Evolutionary conservation across 805 yeast species (phyloP).

Genomic region (Kuraishia hungarica): DNA sequence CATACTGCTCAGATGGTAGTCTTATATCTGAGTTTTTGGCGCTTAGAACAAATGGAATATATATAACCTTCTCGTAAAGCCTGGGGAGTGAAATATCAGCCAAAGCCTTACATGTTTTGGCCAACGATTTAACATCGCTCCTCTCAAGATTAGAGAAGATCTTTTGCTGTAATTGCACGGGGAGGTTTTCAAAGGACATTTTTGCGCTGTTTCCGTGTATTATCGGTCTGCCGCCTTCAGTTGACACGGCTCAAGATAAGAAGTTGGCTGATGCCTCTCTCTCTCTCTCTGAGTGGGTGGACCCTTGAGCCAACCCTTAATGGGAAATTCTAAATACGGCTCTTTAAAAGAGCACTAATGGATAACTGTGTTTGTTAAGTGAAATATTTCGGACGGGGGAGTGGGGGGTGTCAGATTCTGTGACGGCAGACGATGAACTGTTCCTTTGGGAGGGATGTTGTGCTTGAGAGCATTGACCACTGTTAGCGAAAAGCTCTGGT

Average conservation of each 20-base stretch:
- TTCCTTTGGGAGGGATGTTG: neutral
- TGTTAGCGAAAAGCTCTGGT: neutral
- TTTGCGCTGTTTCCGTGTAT: neutral
- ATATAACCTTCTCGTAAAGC: neutral
- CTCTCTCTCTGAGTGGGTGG: too few relatives aligned
- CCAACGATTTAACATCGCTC: neutral
- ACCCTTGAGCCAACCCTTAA: too few relatives aligned
- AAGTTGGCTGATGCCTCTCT: too few relatives aligned
- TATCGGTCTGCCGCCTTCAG: too few relatives aligned
- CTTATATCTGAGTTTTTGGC: neutral
- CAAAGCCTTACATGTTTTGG: neutral
- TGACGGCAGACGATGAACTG: neutral
- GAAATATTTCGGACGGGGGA: neutral
- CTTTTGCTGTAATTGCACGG: neutral
- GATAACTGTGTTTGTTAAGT: neutral
- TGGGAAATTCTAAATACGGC: neutral
- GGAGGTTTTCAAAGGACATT: neutral
- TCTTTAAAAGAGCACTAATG: neutral
- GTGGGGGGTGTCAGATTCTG: slow-evolving; percentile 1
- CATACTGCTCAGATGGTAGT: neutral
- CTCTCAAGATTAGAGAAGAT: neutral
- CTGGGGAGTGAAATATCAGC: neutral
- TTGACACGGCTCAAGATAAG: too few relatives aligned
- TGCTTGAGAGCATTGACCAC: neutral
- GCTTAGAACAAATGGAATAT: neutral